phyloP scores from a whole-genome alignment of 2,329 filamentous ascomycete species.

The Hysterium pulicare region DNA sequence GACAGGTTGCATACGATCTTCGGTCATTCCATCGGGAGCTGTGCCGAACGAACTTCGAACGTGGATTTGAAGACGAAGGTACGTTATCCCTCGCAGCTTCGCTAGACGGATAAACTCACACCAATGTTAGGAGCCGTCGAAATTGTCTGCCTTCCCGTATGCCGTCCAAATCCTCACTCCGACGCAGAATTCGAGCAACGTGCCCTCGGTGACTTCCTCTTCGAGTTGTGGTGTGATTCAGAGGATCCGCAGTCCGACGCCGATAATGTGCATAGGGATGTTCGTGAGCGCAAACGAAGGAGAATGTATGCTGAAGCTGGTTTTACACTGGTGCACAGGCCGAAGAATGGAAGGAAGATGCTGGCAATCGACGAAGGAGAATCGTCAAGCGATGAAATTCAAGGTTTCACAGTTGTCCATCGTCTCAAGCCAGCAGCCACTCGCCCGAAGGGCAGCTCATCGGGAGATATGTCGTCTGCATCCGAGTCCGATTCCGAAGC shows the following conservation, averaged over 20 bases:
- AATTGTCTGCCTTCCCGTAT: conserved; percentile 12
- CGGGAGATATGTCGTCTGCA: neutral
- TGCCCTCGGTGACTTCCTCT: conserved; percentile 15
- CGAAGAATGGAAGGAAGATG: conserved; percentile 1
- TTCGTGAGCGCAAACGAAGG: neutral
- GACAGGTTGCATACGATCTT: conserved; percentile 33
- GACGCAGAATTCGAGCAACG: conserved; percentile 8
- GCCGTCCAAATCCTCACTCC: conserved; percentile 8
- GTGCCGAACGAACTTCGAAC: conserved; percentile 34
- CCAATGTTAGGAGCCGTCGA: conserved; percentile 9
- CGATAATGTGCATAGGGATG: conserved; percentile 1
- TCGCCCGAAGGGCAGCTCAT: neutral
- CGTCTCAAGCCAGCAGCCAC: conserved; percentile 10
- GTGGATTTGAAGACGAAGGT: conserved; percentile 42
- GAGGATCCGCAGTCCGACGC: conserved; percentile 4
- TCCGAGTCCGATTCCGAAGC: neutral
- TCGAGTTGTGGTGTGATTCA: conserved; percentile 9
- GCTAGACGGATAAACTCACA: neutral
- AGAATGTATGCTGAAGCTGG: neutral
- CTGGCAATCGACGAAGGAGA: conserved; percentile 2
- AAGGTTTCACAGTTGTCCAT: conserved; percentile 20
- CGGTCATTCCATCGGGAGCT: conserved; percentile 41
- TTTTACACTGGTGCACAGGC: conserved; percentile 1
- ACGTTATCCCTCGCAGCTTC: conserved; percentile 13
- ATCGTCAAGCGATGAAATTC: conserved; percentile 16